Evolutionary conservation across 768 basidiomycete genomes (phyloP).

Genomic region (Tulasnella calospora): DNA sequence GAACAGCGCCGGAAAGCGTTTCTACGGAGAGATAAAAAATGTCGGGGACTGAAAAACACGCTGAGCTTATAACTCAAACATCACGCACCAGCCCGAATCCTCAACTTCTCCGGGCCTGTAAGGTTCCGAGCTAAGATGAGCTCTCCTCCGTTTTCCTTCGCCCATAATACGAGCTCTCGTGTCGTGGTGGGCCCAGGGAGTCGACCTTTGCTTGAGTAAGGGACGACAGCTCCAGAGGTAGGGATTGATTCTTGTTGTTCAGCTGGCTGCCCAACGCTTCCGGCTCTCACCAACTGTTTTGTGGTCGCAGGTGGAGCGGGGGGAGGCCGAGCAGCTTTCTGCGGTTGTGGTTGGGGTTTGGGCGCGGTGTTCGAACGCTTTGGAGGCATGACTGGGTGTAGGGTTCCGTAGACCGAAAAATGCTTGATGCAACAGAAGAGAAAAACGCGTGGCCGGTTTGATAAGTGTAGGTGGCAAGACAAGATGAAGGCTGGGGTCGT

Average conservation of each 20-base stretch:
- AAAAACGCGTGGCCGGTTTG: not conserved
- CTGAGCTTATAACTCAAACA: not conserved
- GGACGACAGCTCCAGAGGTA: not conserved
- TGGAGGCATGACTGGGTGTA: no score
- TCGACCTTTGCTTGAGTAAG: not conserved
- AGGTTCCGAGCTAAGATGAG: conserved; percentile 21
- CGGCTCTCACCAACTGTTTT: no score
- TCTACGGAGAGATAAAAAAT: not conserved
- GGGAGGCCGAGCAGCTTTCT: no score
- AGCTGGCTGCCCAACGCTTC: no score
- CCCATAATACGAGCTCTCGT: conserved; percentile 9
- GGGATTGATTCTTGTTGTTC: not conserved
- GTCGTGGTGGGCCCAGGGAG: not conserved
- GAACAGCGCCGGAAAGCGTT: conserved; percentile 41
- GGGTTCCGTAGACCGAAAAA: not conserved
- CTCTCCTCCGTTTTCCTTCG: conserved; percentile 21
- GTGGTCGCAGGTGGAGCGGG: no score
- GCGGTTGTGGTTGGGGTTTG: no score
- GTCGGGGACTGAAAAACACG: no score
- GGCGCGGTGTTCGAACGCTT: no score
- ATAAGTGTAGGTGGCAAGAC: not conserved
- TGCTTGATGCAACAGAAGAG: not conserved
- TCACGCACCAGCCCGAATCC: conserved; percentile 16
- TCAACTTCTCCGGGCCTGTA: conserved; percentile 20
- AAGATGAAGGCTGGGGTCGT: not conserved